Conservation (phyloP, 805 yeast genomes). For the Candida vartiovaarae region DNA sequence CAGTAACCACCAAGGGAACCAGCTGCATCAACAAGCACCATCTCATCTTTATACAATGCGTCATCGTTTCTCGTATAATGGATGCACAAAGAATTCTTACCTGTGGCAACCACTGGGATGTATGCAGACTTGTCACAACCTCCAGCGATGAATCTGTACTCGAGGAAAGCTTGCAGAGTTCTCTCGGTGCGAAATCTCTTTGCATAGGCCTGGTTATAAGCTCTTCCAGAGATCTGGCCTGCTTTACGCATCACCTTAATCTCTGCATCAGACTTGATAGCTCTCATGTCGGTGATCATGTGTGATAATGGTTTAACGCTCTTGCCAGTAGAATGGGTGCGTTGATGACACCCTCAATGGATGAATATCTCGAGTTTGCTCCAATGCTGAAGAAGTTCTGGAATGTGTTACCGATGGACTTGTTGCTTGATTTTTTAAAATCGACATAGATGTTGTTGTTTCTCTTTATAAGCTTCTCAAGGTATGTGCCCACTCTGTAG, state of each 20-base stretch:
- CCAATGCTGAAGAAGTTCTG: slow-evolving; percentile 25
- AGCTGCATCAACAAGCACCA: slow-evolving; percentile 92
- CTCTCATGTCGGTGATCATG: slow-evolving; percentile 44
- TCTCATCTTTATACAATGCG: slow-evolving; percentile 62
- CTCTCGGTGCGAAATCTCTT: slow-evolving; percentile 62
- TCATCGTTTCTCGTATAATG: slow-evolving; percentile 94
- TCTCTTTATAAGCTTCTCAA: slow-evolving; percentile 41
- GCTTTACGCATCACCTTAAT: slow-evolving; percentile 74
- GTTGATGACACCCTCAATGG: slow-evolving; percentile 23
- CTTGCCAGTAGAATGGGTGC: slow-evolving; percentile 25
- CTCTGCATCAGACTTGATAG: slow-evolving; percentile 71
- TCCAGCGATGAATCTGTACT: slow-evolving; percentile 72
- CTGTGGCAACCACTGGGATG: slow-evolving; percentile 95
- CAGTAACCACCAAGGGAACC: slow-evolving; percentile 92
- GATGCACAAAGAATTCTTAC: slow-evolving; percentile 80
- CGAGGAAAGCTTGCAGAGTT: slow-evolving; percentile 71
- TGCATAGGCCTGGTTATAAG: slow-evolving; percentile 77
- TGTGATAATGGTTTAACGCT: slow-evolving; percentile 37
- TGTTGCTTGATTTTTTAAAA: slow-evolving; percentile 13
- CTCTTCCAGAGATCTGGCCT: slow-evolving; percentile 74
- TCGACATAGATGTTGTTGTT: slow-evolving; percentile 54
- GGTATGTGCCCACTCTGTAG: slow-evolving; percentile 33
- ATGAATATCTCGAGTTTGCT: slow-evolving; percentile 20
- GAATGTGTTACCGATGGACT: slow-evolving; percentile 18
- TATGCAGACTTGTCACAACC: slow-evolving; percentile 91